These are phyloP conservation scores for Trichoderma aggressivum DNA, from an alignment of 2,329 filamentous ascomycete genomes.

Conservation along the genomic window DNA sequence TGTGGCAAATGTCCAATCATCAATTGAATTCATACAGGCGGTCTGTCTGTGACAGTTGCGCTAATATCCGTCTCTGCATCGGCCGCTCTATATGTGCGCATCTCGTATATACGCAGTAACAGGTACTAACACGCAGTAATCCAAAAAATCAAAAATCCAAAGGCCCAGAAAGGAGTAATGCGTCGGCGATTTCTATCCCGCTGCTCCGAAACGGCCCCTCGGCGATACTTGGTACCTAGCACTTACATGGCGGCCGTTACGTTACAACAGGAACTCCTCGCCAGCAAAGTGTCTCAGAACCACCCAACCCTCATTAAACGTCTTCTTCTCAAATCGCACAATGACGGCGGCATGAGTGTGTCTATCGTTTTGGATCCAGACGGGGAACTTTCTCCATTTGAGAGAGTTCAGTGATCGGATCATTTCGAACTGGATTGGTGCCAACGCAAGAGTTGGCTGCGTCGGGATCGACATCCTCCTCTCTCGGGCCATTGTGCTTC, in stretches of 20 bases:
- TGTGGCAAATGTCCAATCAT: slow-evolving; percentile 6
- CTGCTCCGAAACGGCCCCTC: background rate
- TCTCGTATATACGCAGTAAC: background rate
- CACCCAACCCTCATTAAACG: slow-evolving; percentile 71
- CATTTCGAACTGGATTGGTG: slow-evolving; percentile 79
- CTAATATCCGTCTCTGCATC: background rate
- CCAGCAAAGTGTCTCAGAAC: slow-evolving; percentile 80
- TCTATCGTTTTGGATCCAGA: slow-evolving; percentile 72
- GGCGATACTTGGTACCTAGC: no score
- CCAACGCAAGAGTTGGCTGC: slow-evolving; percentile 72
- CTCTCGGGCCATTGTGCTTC: slow-evolving; percentile 41
- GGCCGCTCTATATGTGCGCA: background rate
- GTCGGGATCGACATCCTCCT: slow-evolving; percentile 42
- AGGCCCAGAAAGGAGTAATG: background rate
- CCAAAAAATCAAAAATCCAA: background rate
- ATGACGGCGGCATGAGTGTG: slow-evolving; percentile 92
- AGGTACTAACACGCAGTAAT: background rate
- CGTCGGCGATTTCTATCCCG: slow-evolving; percentile 1
- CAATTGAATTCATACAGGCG: background rate
- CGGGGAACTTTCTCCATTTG: slow-evolving; percentile 62
- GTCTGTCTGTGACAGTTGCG: background rate
- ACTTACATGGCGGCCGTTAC: background rate
- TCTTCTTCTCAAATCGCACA: slow-evolving; percentile 63
- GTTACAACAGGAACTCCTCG: slow-evolving; percentile 58
- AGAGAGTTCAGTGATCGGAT: slow-evolving; percentile 70